Percentiles rank a stretch among this genome's conserved stretches.
These are phyloP conservation scores for Scheffersomyces coipomensis DNA, from an alignment of 805 yeast species.

Conservation along the genomic window DNA sequence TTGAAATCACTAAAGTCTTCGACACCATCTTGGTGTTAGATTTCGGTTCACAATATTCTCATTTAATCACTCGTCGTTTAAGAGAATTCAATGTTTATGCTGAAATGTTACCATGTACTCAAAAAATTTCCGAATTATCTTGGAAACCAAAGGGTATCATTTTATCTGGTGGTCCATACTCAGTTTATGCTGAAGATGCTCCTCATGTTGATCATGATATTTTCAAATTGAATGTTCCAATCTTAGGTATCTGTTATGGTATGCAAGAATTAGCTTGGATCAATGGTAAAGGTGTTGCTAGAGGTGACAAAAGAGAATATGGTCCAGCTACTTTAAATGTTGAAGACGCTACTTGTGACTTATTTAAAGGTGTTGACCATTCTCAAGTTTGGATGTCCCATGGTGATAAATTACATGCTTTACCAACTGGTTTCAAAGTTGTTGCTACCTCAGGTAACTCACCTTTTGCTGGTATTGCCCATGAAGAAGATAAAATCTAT, in stretches of 20 bases:
- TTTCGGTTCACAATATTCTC: slow-evolving; percentile 98
- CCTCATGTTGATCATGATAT: slow-evolving; percentile 97
- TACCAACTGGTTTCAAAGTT: slow-evolving; percentile 85
- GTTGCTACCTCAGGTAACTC: slow-evolving; percentile 93
- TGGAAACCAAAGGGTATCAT: slow-evolving; percentile 98
- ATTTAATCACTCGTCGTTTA: slow-evolving; percentile 91
- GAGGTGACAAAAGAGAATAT: slow-evolving; percentile 97
- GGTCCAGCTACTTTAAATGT: slow-evolving; percentile 92
- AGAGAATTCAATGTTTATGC: slow-evolving; percentile 98
- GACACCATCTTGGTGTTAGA: slow-evolving; percentile 97
- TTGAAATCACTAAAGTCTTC: slow-evolving; percentile 81
- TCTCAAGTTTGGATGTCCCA: slow-evolving; percentile 99
- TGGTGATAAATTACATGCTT: slow-evolving; percentile 89
- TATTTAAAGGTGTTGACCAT: slow-evolving; percentile 87
- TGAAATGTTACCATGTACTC: slow-evolving; percentile 99
- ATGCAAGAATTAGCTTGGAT: slow-evolving; percentile 99
- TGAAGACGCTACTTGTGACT: slow-evolving; percentile 60
- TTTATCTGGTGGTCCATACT: slow-evolving; percentile 96
- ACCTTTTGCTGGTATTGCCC: slow-evolving; percentile 90
- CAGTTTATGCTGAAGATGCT: slow-evolving; percentile 91
- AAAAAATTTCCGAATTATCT: slow-evolving; percentile 84
- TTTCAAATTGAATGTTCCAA: slow-evolving; percentile 88
- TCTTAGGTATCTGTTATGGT: slow-evolving; percentile 97
- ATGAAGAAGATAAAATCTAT: slow-evolving; percentile 68
- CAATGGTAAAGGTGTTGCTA: slow-evolving; percentile 87